Base-by-base conservation (phyloP, 257 asterid genomes). In the Eucommia ulmoides region DNA sequence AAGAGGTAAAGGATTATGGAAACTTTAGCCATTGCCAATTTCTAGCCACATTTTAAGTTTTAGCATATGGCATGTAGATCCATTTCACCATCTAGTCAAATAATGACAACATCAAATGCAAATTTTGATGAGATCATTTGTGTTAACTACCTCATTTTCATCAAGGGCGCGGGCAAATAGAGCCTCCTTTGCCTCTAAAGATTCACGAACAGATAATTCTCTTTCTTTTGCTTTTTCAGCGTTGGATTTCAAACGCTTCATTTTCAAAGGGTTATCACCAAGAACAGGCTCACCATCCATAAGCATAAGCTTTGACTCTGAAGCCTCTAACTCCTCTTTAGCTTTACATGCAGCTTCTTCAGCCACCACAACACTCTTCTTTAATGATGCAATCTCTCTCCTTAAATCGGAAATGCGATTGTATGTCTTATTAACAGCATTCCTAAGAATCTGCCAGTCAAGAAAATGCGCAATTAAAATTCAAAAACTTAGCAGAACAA, bases 241-340 rank as follows among this genome's bases (percentile, higher is more conserved):
- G 49, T 59, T 61, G 49, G 80, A 72, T 53, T 79, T 83, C 71
- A 91, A 60, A 18, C 98, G 93, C 70, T 70, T 91, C 80, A 86
- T 81, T 77, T 80, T 91, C 59, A 62, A 82, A 21, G 94, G 88
- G 59, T 86, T 83, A 77, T 91, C 98, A 33, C 93, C 80, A 61
- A 91, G 77, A 54, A 86, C 98, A 51, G 94, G 98, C 50, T 86
- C 95, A 47, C 94, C 93, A 51, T 86, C 96, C 71, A 86, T 81
- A 23, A 91, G 91, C 24, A 84, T 78, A 50, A 64, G 84, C 76
- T 85, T 86, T 21, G 89, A 65, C 71, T 79, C 77, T 17, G 84
- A 93, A 52, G 67, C 81, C 59, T 79, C 93, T 35, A 86, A 50
- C 54, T 91, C 95, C 49, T 79, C 75, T 69, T 51, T 74, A 58